Evolutionary conservation across 352 stramenopile genomes (phyloP).

Genomic region (Globisporangium mamillatum): DNA sequence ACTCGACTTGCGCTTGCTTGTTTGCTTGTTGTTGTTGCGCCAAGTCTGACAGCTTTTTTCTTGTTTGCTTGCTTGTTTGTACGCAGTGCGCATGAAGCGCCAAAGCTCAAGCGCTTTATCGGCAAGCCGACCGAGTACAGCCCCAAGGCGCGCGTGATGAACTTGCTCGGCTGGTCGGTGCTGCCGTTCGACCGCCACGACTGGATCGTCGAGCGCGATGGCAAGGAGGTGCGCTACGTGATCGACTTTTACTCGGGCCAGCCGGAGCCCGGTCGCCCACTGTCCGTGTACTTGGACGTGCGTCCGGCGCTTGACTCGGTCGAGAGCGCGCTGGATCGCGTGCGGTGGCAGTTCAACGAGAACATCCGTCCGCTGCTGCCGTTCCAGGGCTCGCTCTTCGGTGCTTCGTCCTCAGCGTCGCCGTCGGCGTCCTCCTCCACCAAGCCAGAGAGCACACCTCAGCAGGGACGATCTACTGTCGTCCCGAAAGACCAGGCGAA

Average conservation of each 20-base stretch:
- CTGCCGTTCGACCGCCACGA: constrained; percentile 98
- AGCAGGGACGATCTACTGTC: constrained; percentile 29
- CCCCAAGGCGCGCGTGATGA: constrained; percentile 92
- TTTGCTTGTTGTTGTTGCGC: neutral
- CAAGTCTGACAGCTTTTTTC: constrained; percentile 6
- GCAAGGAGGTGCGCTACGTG: constrained; percentile 94
- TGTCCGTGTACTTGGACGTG: constrained; percentile 96
- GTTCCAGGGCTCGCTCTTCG: constrained; percentile 57
- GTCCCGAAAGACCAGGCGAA: constrained; percentile 21
- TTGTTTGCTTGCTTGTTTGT: constrained; percentile 9
- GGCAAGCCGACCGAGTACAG: constrained; percentile 93
- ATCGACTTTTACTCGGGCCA: constrained; percentile 99
- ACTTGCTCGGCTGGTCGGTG: constrained; percentile 83
- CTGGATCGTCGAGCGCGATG: constrained; percentile 94
- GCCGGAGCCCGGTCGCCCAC: constrained; percentile 56
- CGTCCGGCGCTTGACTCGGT: constrained; percentile 94
- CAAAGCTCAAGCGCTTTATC: constrained; percentile 93
- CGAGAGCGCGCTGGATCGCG: constrained; percentile 65
- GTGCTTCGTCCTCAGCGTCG: constrained; percentile 12
- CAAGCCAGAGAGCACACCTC: neutral
- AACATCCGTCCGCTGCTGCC: constrained; percentile 69
- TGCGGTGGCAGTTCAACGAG: constrained; percentile 80
- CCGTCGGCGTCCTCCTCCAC: neutral
- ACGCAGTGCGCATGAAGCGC: constrained; percentile 35
- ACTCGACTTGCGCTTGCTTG: neutral